These are phyloP conservation scores for Cyberlindnera euphorbiae DNA, from an alignment of 805 yeast genomes.

Conservation along the genomic window DNA sequence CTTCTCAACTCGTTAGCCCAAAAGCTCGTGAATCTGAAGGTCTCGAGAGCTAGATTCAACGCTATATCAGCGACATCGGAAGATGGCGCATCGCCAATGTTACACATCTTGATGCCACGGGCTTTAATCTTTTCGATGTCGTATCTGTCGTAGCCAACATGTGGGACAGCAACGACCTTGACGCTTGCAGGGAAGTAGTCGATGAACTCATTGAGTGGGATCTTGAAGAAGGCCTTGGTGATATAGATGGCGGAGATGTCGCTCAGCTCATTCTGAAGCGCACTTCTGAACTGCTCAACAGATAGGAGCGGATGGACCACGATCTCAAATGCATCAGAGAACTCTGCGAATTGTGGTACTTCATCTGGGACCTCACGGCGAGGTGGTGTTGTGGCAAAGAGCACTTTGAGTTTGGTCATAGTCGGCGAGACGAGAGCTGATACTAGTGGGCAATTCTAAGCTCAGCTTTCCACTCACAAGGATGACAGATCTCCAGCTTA, in stretches of 20 bases:
- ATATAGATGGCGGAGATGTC: constrained; percentile 50
- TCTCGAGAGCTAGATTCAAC: constrained; percentile 48
- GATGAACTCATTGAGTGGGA: constrained; percentile 39
- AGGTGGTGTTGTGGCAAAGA: neutral
- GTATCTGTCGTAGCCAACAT: constrained; percentile 57
- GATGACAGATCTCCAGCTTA: too few species aligned
- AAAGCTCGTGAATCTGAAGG: constrained; percentile 52
- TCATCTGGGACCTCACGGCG: constrained; percentile 43
- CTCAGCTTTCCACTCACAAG: too few species aligned
- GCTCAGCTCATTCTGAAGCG: constrained; percentile 31
- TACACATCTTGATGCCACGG: constrained; percentile 51
- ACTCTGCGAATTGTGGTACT: constrained; percentile 41
- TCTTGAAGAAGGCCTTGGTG: constrained; percentile 42
- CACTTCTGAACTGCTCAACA: constrained; percentile 37
- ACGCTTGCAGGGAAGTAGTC: constrained; percentile 42
- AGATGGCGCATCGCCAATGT: constrained; percentile 55
- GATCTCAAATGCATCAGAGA: constrained; percentile 36
- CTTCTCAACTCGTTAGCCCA: constrained; percentile 39
- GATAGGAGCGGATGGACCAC: constrained; percentile 15
- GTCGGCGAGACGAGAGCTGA: too few species aligned
- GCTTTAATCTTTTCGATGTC: constrained; percentile 39
- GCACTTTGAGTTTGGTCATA: too few species aligned
- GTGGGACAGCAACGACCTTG: constrained; percentile 47
- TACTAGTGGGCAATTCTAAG: too few species aligned
- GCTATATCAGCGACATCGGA: constrained; percentile 71